Evolutionary conservation across 1,284 basidiomycete genomes (phyloP).

Genomic region (Naganishia liquefaciens): DNA sequence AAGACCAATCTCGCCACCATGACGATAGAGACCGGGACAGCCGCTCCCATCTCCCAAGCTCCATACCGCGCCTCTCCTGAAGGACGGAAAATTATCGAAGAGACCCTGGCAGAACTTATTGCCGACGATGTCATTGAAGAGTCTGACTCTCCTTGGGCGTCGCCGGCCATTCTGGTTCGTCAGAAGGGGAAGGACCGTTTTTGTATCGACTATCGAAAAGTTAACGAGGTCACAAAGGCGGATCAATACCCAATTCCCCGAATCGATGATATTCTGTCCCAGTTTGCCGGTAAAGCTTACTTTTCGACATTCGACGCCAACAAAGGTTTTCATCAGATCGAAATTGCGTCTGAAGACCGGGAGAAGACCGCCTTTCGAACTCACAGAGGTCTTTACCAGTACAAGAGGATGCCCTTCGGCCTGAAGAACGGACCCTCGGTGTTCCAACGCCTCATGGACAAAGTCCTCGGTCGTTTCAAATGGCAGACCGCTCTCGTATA

Average conservation of each 20-base stretch:
- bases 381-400: slow-evolving; percentile 55
- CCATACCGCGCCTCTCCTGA: slow-evolving; percentile 44
- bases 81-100: slow-evolving; percentile 48
- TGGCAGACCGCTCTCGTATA: slow-evolving; percentile 3
- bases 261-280: slow-evolving; percentile 53
- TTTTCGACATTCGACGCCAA: slow-evolving; percentile 52
- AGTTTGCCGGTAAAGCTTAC: slow-evolving; percentile 49
- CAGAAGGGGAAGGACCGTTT: slow-evolving; percentile 47
- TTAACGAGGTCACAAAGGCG: slow-evolving; percentile 49
- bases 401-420: slow-evolving; percentile 56
- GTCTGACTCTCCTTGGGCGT: slow-evolving; percentile 51
- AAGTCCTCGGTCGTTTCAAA: slow-evolving; percentile 4
- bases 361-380: slow-evolving; percentile 55
- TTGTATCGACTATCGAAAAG: slow-evolving; percentile 49
- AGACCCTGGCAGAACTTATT: slow-evolving; percentile 41
- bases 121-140: slow-evolving; percentile 44
- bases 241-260: no score
- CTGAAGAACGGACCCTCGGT: slow-evolving; percentile 53
- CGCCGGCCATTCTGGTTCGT: slow-evolving; percentile 50
- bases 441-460: slow-evolving; percentile 45
- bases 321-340: slow-evolving; percentile 56
- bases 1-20: slow-evolving; percentile 16
- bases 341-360: slow-evolving; percentile 43
- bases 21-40: slow-evolving; percentile 11
- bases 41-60: slow-evolving; percentile 38